Percentiles rank a stretch among this genome's conserved stretches.
Evolutionary conservation across 139 green algal genomes (phyloP).

Genomic region (Tetradesmus obliquus): DNA sequence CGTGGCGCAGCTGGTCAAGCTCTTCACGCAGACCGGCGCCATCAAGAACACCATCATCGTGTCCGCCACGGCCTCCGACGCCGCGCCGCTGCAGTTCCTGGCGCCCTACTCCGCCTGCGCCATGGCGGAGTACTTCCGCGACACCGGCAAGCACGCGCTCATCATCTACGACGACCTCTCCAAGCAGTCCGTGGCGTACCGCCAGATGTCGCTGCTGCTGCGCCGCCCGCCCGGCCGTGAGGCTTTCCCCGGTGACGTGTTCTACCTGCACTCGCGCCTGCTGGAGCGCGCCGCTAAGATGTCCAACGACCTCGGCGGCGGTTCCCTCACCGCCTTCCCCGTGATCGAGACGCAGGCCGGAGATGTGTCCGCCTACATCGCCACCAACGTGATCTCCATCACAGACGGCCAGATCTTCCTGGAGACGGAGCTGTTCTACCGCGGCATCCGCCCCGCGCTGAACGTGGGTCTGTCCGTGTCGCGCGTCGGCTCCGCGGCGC

Average conservation of each 20-base stretch:
- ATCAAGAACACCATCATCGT: conserved; percentile 89
- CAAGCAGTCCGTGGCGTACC: conserved; percentile 94
- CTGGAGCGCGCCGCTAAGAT: conserved; percentile 88
- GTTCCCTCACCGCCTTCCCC: conserved; percentile 88
- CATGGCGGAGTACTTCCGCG: conserved; percentile 87
- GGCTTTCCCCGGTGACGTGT: conserved; percentile 91
- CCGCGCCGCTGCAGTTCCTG: conserved; percentile 92
- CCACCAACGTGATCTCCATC: conserved; percentile 96
- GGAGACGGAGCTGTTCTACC: conserved; percentile 93
- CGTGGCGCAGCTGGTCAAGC: conserved; percentile 87
- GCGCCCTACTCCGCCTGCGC: conserved; percentile 92
- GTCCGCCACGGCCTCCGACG: conserved; percentile 89
- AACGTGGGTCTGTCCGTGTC: conserved; percentile 92
- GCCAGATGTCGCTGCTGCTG: conserved; percentile 94
- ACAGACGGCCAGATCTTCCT: conserved; percentile 95
- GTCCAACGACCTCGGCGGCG: conserved; percentile 71
- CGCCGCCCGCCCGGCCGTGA: conserved; percentile 91
- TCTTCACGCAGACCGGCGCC: conserved; percentile 70
- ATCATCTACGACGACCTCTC: conserved; percentile 95
- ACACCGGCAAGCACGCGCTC: conserved; percentile 83
- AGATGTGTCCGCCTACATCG: conserved; percentile 92
- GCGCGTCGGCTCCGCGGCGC: conserved; percentile 88
- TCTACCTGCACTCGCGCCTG: conserved; percentile 92
- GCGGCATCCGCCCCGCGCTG: conserved; percentile 84
- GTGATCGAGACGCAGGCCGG: conserved; percentile 87